phyloP scores from a whole-genome alignment of 1,284 basidiomycete species.

The Leucoagaricus sp. region DNA sequence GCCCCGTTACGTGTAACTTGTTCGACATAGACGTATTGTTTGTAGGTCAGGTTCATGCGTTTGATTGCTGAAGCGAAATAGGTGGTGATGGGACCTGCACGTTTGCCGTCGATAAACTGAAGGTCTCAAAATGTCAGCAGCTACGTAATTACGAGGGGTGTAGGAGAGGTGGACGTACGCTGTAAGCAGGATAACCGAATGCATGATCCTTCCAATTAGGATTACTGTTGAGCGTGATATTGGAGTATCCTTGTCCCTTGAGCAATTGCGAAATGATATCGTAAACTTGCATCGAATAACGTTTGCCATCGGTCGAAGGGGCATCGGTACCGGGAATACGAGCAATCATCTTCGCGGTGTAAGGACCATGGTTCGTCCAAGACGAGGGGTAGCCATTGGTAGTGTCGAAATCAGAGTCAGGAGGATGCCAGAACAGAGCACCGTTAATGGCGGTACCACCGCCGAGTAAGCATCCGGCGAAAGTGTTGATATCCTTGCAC shows the following conservation, averaged over 20 bases:
- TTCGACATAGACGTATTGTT: constrained; percentile 47
- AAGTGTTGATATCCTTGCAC: constrained; percentile 64
- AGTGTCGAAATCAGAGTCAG: constrained; percentile 51
- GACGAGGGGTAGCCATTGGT: constrained; percentile 53
- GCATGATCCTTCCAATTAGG: constrained; percentile 59
- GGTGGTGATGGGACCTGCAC: constrained; percentile 58
- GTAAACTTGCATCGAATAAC: constrained; percentile 56
- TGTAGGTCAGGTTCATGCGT: constrained; percentile 54
- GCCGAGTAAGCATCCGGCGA: constrained; percentile 66
- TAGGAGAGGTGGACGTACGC: constrained; percentile 43
- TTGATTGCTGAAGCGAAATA: constrained; percentile 57
- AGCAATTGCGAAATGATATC: constrained; percentile 47
- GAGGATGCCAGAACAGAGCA: constrained; percentile 61
- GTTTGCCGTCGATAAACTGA: constrained; percentile 59
- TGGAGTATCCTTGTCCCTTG: constrained; percentile 46
- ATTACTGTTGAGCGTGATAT: constrained; percentile 56
- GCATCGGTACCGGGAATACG: constrained; percentile 59
- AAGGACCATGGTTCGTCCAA: constrained; percentile 54
- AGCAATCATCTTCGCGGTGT: constrained; percentile 47
- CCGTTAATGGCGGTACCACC: constrained; percentile 67
- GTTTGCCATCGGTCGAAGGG: constrained; percentile 61
- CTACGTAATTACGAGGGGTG: too few species aligned
- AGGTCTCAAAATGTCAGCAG: not conserved
- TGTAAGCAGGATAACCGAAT: constrained; percentile 56
- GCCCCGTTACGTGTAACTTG: constrained; percentile 61